Evolutionary conservation across 2,329 filamentous ascomycete species (phyloP), one percentile per base, ranked within the genome.

Genomic region (Whalleya microplaca): DNA sequence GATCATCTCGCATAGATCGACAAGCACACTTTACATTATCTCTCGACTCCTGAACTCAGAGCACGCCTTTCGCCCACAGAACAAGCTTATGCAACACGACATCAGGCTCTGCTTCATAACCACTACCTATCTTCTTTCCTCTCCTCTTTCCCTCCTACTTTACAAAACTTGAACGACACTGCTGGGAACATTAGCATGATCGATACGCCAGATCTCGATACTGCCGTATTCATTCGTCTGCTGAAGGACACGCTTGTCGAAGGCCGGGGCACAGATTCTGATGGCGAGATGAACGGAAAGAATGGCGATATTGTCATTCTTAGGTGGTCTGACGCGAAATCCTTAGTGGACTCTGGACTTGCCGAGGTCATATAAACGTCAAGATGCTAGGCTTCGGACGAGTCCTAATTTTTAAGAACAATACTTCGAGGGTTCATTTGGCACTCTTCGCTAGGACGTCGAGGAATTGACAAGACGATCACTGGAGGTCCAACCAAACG

Each of bases 141-240:
- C 16, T 83, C 82, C 0, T 86, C 89, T 12, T 97, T 99, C 66
- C 95, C 95, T 0, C 76, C 84, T 14, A 80, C 85, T 45, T 74
- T 99, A 66, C 89, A 94, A 72, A 87, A 92, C 64, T 78, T 99
- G 51, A 96, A 98, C 75, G 95, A 99, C 76, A 91, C 90, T 14
- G 87, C 90, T 0, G 94, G 92, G 27, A 93, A 93, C 9, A 88
- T 94, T 54, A 92, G 85, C 76, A 99, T 99, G 95, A 85, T 98
- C 27, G 92, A 96, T 69, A 80, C 84, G 2, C 95, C 95, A 0
- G 95, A 98, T 71, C 76, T 86, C 46, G 90, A 95, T 58, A 81
- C 84, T 1, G 92, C 92, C 7, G 93, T 98, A 2, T 97, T 99
- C 73, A 86, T 92, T 41, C 81, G 94, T 59, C 81, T 90, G 47